Evolutionary conservation across 2,329 filamentous ascomycete species (phyloP).

Genomic region (Pyrenophora seminiperda): DNA sequence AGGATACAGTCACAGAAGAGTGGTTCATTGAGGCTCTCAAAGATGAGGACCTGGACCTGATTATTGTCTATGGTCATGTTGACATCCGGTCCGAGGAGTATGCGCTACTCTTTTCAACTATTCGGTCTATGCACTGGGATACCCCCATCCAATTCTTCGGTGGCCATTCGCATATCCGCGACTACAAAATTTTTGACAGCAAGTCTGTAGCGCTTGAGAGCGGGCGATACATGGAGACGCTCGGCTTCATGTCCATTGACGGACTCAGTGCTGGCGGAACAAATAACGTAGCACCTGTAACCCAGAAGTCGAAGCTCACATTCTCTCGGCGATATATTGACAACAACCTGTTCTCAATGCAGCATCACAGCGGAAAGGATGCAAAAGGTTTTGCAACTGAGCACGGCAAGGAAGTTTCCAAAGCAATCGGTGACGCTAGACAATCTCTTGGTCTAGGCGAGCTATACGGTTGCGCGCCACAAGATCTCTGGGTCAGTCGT

Average conservation of each 20-base stretch:
- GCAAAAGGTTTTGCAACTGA: constrained; percentile 75
- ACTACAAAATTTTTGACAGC: constrained; percentile 79
- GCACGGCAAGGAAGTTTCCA: constrained; percentile 72
- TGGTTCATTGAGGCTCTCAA: constrained; percentile 89
- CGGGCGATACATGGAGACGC: constrained; percentile 91
- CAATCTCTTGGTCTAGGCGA: constrained; percentile 73
- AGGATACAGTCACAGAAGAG: constrained; percentile 76
- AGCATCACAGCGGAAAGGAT: constrained; percentile 78
- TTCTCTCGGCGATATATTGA: constrained; percentile 89
- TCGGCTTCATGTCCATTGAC: constrained; percentile 88
- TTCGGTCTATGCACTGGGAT: constrained; percentile 76
- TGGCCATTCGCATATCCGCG: constrained; percentile 86
- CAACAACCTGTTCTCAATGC: constrained; percentile 84
- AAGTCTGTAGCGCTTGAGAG: constrained; percentile 81
- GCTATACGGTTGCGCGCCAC: constrained; percentile 81
- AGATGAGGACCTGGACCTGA: constrained; percentile 80
- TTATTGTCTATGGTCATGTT: constrained; percentile 85
- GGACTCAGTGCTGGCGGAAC: constrained; percentile 59
- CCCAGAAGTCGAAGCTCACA: constrained; percentile 49
- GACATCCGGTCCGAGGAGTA: constrained; percentile 82
- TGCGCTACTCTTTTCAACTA: constrained; percentile 74
- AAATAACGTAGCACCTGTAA: constrained; percentile 25
- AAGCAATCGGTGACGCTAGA: constrained; percentile 71
- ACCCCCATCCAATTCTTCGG: constrained; percentile 91
- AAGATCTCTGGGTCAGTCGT: constrained; percentile 80